Percentiles rank a stretch among this genome's conserved stretches.
phyloP scores from a whole-genome alignment of 2,329 filamentous ascomycete genomes.

The Tolypocladium tropicale region DNA sequence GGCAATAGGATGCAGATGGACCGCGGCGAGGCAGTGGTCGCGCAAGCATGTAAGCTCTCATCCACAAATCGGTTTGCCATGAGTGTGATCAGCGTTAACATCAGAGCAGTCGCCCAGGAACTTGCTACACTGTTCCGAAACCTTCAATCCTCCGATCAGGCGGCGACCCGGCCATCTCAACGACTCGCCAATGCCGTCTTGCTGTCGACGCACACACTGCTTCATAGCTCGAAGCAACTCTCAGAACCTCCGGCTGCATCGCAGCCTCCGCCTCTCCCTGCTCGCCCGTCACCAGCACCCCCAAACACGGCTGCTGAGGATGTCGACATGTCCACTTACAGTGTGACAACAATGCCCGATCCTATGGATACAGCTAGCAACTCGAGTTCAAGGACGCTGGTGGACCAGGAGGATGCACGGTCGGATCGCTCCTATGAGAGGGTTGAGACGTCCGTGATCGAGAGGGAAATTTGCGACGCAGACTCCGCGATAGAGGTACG shows the following conservation, averaged over 20 bases:
- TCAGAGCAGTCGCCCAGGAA: constrained; percentile 58
- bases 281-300: constrained; percentile 31
- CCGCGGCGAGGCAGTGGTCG: constrained; percentile 48
- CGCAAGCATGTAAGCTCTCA: constrained; percentile 60
- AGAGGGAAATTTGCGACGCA: constrained; percentile 12
- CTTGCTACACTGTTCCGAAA: constrained; percentile 59
- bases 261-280: constrained; percentile 39
- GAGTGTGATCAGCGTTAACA: not conserved
- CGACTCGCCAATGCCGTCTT: constrained; percentile 74
- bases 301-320: constrained; percentile 20
- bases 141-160: constrained; percentile 52
- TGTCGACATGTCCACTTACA: constrained; percentile 22
- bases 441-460: constrained; percentile 11
- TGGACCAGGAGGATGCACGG: constrained; percentile 30
- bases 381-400: constrained; percentile 41
- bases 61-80: accelerated
- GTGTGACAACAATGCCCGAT: constrained; percentile 18
- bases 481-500: constrained; percentile 4
- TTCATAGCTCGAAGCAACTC: constrained; percentile 19
- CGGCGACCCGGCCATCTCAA: constrained; percentile 60
- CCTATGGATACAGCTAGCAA: constrained; percentile 31
- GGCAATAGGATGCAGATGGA: constrained; percentile 44
- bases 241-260: constrained; percentile 11
- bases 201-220: constrained; percentile 36
- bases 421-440: constrained; percentile 25